These are phyloP conservation scores for Ogataea henricii DNA, from an alignment of 805 yeast species.

Conservation along the genomic window DNA sequence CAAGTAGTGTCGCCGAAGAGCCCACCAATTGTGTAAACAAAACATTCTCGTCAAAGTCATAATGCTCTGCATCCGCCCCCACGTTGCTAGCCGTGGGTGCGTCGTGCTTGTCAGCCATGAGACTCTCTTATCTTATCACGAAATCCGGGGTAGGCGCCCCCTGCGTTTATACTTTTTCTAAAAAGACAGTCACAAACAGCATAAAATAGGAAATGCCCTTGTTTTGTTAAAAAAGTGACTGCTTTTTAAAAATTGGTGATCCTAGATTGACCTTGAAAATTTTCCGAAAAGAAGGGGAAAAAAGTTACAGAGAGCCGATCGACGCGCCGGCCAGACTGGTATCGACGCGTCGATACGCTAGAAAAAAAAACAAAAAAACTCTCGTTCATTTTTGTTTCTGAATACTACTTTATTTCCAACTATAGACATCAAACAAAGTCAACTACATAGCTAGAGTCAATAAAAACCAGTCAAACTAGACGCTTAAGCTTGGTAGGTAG, in stretches of 20 bases:
- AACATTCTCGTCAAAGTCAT: slow-evolving; percentile 17
- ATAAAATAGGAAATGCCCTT: slow-evolving; percentile 16
- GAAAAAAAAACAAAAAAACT: too few relatives aligned
- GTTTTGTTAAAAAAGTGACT: slow-evolving; percentile 2
- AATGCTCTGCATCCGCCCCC: slow-evolving; percentile 12
- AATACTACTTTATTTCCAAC: neutral
- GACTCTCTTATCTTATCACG: slow-evolving; percentile 20
- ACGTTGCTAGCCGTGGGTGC: slow-evolving; percentile 2
- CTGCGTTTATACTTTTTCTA: slow-evolving; percentile 16
- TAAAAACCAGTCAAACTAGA: neutral
- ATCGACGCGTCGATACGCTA: too few relatives aligned
- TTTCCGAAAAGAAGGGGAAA: neutral
- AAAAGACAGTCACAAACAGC: slow-evolving; percentile 27
- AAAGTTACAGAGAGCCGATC: neutral
- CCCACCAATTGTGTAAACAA: slow-evolving; percentile 16
- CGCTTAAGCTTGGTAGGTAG: slow-evolving; percentile 85
- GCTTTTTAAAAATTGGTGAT: slow-evolving; percentile 3
- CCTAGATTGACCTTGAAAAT: slow-evolving; percentile 5
- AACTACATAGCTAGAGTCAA: neutral
- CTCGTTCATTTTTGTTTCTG: slow-evolving; percentile 1
- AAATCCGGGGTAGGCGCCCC: slow-evolving; percentile 22
- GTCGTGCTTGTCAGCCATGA: slow-evolving; percentile 6
- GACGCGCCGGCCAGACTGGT: too few relatives aligned
- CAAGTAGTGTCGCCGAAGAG: slow-evolving; percentile 11
- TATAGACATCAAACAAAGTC: neutral